A percentile compares a stretch with the other conserved stretches of the same genome.
These are phyloP conservation scores for Volvariella volvacea DNA, from an alignment of 1,284 basidiomycete species.

Conservation along the genomic window DNA sequence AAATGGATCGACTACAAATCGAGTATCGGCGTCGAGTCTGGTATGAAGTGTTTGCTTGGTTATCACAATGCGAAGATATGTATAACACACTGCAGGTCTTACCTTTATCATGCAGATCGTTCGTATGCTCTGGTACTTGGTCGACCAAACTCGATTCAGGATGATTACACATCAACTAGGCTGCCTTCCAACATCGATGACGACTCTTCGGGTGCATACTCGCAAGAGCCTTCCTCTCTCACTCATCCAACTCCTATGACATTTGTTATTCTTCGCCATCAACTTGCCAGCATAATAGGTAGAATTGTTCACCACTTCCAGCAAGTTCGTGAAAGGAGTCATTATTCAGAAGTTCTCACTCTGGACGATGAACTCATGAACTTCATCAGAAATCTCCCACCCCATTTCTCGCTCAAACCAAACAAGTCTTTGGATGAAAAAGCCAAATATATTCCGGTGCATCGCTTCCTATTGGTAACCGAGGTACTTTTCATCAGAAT, in stretches of 20 bases:
- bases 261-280: slow-evolving; percentile 84
- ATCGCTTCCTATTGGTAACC: slow-evolving; percentile 74
- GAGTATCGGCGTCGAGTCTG: slow-evolving; percentile 91
- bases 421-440: slow-evolving; percentile 74
- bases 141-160: slow-evolving; percentile 83
- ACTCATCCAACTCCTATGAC: slow-evolving; percentile 78
- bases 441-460: slow-evolving; percentile 58
- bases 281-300: slow-evolving; percentile 81
- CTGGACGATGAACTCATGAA: slow-evolving; percentile 84
- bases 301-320: slow-evolving; percentile 95
- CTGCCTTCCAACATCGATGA: slow-evolving; percentile 84
- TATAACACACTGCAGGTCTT: slow-evolving; percentile 55
- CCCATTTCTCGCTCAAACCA: slow-evolving; percentile 70
- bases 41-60: slow-evolving; percentile 36
- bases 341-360: slow-evolving; percentile 79
- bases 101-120: slow-evolving; percentile 89
- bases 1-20: slow-evolving; percentile 71
- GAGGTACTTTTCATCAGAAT: slow-evolving; percentile 78
- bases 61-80: not conserved
- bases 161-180: slow-evolving; percentile 79
- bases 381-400: slow-evolving; percentile 73
- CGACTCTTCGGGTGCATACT: slow-evolving; percentile 36
- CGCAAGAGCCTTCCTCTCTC: slow-evolving; percentile 46
- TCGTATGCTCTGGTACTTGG: slow-evolving; percentile 90
- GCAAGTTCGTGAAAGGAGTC: slow-evolving; percentile 74